Evolutionary conservation across 352 stramenopile genomes (phyloP).

Genomic region (Globisporangium cederbergense): DNA sequence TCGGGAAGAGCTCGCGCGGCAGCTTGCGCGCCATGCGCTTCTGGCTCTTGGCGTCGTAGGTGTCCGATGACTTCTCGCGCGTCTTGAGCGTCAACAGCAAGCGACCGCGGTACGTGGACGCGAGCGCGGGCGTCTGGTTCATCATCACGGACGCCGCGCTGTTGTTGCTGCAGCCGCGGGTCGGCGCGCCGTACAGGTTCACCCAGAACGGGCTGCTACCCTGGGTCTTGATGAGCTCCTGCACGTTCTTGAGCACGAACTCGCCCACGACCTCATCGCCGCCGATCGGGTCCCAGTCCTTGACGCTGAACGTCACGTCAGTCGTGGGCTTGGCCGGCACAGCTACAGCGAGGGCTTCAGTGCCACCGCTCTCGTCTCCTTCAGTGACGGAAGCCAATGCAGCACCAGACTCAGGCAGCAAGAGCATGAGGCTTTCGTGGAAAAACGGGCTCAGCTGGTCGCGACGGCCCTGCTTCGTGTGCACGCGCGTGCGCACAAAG

Average conservation of each 20-base stretch:
- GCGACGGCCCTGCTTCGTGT: slow-evolving; percentile 55
- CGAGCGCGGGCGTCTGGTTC: slow-evolving; percentile 53
- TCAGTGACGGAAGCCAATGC: slow-evolving; percentile 12
- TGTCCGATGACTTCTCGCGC: slow-evolving; percentile 42
- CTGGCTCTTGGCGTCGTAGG: slow-evolving; percentile 71
- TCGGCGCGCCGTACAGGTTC: slow-evolving; percentile 68
- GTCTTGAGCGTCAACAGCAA: slow-evolving; percentile 65
- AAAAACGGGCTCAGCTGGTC: slow-evolving; percentile 60
- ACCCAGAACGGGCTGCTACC: slow-evolving; percentile 55
- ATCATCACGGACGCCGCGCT: slow-evolving; percentile 38
- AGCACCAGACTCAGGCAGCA: slow-evolving; percentile 25
- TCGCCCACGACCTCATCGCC: slow-evolving; percentile 61
- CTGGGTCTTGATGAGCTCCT: slow-evolving; percentile 24
- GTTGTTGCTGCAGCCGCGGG: slow-evolving; percentile 48
- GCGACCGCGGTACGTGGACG: slow-evolving; percentile 76
- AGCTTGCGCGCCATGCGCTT: slow-evolving; percentile 58
- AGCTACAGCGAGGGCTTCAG: not conserved
- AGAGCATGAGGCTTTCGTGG: slow-evolving; percentile 63
- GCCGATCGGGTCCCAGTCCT: slow-evolving; percentile 69
- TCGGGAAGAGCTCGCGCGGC: slow-evolving; percentile 39
- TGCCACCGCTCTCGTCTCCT: not conserved
- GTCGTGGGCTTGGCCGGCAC: not conserved
- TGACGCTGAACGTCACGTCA: slow-evolving; percentile 44
- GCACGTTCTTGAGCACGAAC: slow-evolving; percentile 42
- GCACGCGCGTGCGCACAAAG: slow-evolving; percentile 62